These are phyloP conservation scores for Neoarthrinium moseri DNA, from an alignment of 2,329 filamentous ascomycete genomes.

Conservation along the genomic window DNA sequence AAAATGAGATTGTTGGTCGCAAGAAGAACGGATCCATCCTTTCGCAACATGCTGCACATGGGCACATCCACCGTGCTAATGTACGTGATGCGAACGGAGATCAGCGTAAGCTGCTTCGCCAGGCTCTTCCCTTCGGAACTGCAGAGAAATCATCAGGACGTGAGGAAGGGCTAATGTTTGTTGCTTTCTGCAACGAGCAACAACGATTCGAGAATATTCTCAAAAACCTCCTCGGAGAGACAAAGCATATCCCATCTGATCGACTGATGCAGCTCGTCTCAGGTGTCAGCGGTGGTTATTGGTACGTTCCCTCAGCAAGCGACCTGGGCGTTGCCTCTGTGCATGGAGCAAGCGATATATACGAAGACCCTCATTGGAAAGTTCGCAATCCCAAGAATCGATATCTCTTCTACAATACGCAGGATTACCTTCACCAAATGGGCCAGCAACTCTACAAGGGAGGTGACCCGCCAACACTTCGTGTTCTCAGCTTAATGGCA, in stretches of 20 bases:
- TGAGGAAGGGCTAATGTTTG: slow-evolving; percentile 7
- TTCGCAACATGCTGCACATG: slow-evolving; percentile 7
- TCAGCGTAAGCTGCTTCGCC: slow-evolving; percentile 10
- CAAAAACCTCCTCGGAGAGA: neutral
- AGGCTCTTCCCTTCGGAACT: slow-evolving; percentile 8
- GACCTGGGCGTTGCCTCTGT: slow-evolving; percentile 4
- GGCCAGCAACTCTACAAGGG: slow-evolving; percentile 2
- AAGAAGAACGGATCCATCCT: slow-evolving; percentile 8
- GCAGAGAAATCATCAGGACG: neutral
- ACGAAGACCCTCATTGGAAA: slow-evolving; percentile 7
- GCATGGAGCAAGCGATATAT: neutral
- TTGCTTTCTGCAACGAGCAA: slow-evolving; percentile 10
- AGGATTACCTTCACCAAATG: slow-evolving; percentile 9
- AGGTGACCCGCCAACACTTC: slow-evolving; percentile 3
- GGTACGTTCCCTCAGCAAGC: slow-evolving; percentile 8
- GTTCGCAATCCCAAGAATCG: slow-evolving; percentile 2
- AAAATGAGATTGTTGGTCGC: slow-evolving; percentile 10
- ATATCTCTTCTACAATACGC: slow-evolving; percentile 10
- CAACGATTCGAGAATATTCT: slow-evolving; percentile 6
- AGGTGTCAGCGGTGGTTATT: slow-evolving; percentile 6
- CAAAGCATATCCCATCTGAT: neutral
- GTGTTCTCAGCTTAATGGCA: slow-evolving; percentile 8
- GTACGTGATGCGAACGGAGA: slow-evolving; percentile 6
- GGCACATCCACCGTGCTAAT: slow-evolving; percentile 9
- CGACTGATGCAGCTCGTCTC: neutral